Evolutionary conservation across 768 basidiomycete species (phyloP), one percentile per base, ranked within the genome.

Genomic region (Gelatoporia subvermispora): DNA sequence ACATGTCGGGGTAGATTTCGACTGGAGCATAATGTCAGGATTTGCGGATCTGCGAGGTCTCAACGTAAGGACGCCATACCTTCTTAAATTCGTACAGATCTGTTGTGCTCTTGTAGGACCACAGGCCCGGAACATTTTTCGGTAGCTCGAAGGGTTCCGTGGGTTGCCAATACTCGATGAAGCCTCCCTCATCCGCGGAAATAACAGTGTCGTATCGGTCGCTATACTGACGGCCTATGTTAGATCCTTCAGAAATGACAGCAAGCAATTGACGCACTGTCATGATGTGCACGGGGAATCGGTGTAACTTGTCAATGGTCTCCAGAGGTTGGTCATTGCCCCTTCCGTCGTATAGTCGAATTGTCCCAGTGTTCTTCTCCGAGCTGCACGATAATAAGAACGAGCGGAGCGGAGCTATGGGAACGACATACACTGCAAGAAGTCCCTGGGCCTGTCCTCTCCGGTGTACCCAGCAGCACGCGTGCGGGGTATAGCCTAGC

Each of bases 81-180:
- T 98, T 99, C 73, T 96, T 97, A 72, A 97, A 99, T 57, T 98
- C 93, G 68, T 96, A 98, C 36, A 98, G 65, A 61, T 97, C 93
- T 0, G 96, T 98, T 36, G 84, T 79, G 44, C 82, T 88, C 65
- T 98, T 98, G 71, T 77, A 94, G 25, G 82, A 73, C 95, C 95
- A 99, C 53, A 96, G 64, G 1, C 85, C 85, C 2, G 80, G 73
- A 1, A 91, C 72, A 48, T 84, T 81, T 55, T 81, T 82, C 1
- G 96, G 95, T 35, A 82, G 67, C 43, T 82, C 86, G 63, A 93
- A 98, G 2, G 93, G 91, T 61, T 97, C 94, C 8, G 65, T 67
- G 0, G 95, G 94, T 60, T 83, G 81, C 96, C 96, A 99, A 65
- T 94, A 96, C 66, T 99, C 96, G 24, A 99, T 69, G 60, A 98